Base-by-base conservation (phyloP, 768 basidiomycete species). In the Lentinula boryana region DNA sequence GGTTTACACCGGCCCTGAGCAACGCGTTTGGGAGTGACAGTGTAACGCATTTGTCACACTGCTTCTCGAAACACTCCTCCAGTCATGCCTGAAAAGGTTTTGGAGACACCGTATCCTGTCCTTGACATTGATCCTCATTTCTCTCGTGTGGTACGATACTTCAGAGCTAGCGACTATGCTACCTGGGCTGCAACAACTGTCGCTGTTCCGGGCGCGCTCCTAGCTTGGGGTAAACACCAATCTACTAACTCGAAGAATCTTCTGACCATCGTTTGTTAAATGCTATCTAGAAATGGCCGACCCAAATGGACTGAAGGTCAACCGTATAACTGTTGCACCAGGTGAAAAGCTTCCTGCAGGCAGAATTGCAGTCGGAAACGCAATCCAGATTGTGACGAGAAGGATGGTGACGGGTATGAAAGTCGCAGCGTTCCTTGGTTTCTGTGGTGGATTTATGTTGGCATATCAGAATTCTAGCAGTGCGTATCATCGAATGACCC, bases 51-150 rank as follows among this genome's bases (percentile, higher is more conserved):
- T 27, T 27, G 27, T 27, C 27, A 27, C 27, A 27, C 4, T 27
- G 27, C 27, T 27, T 27, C 27, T 27, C 27, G 27, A 27, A 13
- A 35, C n/a, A 35, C n/a, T 32, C 16, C 55, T 56, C 63, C 66
- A 43, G 75, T 72, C 63, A 82, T 83, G 82, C 81, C 84, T 55
- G 71, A 73, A 63, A 81, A 80, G 70, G 70, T 77, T 61, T 72
- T 79, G 58, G 70, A 76, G 68, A 85, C 89, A 43, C 86, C 87
- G 27, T 96, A 85, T 76, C 95, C 95, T 52, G 87, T 96, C 74
- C 91, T 98, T 76, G 96, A 98, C 75, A 79, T 86, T 0, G 96
- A 98, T 79, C 96, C 96, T 9, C 91, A 97, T 78, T 86, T 87
- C 13, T 77, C 77, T 35, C 85, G 96, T 35, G 96, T 99, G 54